phyloP scores from a whole-genome alignment of 306 rosid genomes.

The Senna siamea region DNA sequence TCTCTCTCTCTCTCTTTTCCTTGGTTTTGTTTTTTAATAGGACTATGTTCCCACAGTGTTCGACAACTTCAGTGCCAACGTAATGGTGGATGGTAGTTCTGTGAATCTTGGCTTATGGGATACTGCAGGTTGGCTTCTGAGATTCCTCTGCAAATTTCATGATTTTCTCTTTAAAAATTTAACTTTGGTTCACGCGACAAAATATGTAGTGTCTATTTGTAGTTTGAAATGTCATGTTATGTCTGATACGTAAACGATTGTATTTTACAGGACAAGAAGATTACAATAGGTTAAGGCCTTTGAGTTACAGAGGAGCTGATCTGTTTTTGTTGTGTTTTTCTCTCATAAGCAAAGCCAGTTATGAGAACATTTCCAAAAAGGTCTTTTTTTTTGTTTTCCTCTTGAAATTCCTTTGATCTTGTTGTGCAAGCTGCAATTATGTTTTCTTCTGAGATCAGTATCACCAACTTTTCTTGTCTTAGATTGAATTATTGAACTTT shows the following conservation, averaged over 20 bases:
- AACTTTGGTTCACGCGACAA: no score
- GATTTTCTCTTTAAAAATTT: not conserved
- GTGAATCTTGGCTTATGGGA: conserved; percentile 84
- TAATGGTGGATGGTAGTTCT: conserved; percentile 61
- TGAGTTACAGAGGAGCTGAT: conserved; percentile 97
- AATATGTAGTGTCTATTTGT: no score
- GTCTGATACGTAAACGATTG: no score
- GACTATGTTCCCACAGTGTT: conserved; percentile 88
- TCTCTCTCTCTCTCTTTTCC: not conserved
- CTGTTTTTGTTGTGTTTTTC: conserved; percentile 91
- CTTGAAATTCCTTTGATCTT: not conserved
- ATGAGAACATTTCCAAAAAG: conserved; percentile 91
- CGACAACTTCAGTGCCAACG: conserved; percentile 77
- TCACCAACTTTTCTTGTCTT: conserved; percentile 1
- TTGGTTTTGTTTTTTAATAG: conserved; percentile 43
- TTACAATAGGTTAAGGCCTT: conserved; percentile 93
- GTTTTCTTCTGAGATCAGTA: conserved; percentile 12
- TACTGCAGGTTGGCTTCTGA: conserved; percentile 63
- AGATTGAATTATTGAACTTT: conserved; percentile 25
- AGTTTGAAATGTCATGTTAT: no score
- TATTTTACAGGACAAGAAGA: conserved; percentile 82
- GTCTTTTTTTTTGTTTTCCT: conserved; percentile 22
- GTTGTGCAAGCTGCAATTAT: not conserved
- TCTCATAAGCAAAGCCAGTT: conserved; percentile 89
- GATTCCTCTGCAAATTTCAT: not conserved